These are phyloP conservation scores for Leccinum rimulosum DNA, from an alignment of 768 basidiomycete species.

Conservation along the genomic window DNA sequence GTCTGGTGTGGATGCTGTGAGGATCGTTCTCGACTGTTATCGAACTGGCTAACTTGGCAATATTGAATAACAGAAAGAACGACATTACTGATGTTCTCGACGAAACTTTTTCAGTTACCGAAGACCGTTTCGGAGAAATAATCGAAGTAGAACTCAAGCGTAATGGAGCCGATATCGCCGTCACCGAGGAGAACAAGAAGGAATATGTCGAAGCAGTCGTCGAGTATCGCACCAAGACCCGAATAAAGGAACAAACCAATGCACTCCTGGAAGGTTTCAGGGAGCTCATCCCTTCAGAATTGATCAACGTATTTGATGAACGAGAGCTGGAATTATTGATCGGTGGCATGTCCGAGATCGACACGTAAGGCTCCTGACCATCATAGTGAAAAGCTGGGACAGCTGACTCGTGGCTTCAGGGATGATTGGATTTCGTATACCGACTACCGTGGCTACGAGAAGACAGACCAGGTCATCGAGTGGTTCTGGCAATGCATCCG, in stretches of 20 bases:
- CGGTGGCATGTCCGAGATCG: conserved; percentile 91
- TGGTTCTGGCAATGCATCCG: conserved; percentile 97
- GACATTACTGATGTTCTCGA: conserved; percentile 74
- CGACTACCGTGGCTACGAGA: conserved; percentile 86
- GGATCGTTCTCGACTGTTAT: conserved; percentile 25
- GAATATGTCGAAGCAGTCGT: conserved; percentile 79
- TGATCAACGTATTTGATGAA: conserved; percentile 89
- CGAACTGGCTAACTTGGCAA: background rate
- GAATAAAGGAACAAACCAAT: conserved; percentile 80
- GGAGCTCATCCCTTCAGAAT: conserved; percentile 79
- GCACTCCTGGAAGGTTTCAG: conserved; percentile 85
- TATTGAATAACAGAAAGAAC: conserved; percentile 51
- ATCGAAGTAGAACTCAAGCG: conserved; percentile 65
- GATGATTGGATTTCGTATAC: conserved; percentile 95
- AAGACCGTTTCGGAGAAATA: conserved; percentile 74
- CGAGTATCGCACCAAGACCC: conserved; percentile 76
- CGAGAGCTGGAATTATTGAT: conserved; percentile 86
- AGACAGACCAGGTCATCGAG: conserved; percentile 83
- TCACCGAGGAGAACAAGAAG: conserved; percentile 75
- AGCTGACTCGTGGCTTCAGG: conserved; percentile 32
- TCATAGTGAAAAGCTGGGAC: background rate
- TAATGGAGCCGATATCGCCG: conserved; percentile 55
- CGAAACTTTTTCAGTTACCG: conserved; percentile 68
- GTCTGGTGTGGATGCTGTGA: conserved; percentile 74
- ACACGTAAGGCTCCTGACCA: conserved; percentile 52